Conservation (phyloP, 176 grass and related monocot species). For the Carex cristatella region DNA sequence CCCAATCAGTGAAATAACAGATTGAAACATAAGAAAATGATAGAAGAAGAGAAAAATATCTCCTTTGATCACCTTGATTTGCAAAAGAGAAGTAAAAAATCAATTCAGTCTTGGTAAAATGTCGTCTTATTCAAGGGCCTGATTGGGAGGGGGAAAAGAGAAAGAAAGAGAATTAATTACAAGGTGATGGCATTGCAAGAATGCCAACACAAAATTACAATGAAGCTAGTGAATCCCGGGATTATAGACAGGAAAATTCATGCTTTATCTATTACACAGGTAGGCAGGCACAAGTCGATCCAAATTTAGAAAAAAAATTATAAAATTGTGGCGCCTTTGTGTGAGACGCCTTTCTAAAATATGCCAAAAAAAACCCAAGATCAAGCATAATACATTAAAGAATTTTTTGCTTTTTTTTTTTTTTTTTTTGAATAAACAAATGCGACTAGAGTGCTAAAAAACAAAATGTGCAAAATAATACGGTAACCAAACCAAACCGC, state of each 20-base stretch:
- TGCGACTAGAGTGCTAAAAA: not conserved
- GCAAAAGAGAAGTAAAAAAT: not conserved
- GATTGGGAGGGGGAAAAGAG: not conserved
- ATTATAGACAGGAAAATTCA: not conserved
- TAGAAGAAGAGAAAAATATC: not conserved
- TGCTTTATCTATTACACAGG: not conserved
- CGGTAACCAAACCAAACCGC: not conserved
- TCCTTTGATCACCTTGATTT: not conserved
- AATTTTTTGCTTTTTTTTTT: not conserved
- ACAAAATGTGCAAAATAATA: not conserved
- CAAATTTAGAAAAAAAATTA: not conserved
- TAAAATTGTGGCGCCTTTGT: not conserved
- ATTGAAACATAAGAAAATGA: not conserved
- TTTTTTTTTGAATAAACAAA: not conserved
- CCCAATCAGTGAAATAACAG: not conserved
- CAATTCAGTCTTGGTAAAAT: not conserved
- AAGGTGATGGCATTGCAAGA: not conserved
- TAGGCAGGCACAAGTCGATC: not conserved
- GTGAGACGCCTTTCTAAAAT: not conserved
- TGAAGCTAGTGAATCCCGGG: not conserved
- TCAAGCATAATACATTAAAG: not conserved
- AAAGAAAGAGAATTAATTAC: not conserved
- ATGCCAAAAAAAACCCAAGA: not conserved
- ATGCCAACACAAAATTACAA: not conserved
- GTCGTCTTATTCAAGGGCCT: not conserved